Percentiles rank a stretch among this genome's conserved stretches.
Evolutionary conservation across 1,139 yeast species (phyloP).

Genomic region (Pichia sp.): DNA sequence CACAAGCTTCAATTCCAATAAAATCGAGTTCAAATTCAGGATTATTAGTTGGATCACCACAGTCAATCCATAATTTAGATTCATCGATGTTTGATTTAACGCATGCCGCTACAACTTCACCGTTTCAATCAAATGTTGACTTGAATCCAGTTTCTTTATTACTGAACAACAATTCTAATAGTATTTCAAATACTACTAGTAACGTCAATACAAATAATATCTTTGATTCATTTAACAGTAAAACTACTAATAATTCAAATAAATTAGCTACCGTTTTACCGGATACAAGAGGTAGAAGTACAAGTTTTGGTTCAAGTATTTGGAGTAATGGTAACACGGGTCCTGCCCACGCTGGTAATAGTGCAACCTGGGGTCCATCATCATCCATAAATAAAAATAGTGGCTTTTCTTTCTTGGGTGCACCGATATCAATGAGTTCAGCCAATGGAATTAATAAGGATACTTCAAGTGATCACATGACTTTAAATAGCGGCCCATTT

Average conservation of each 20-base stretch:
- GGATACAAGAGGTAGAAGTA: constrained; percentile 23
- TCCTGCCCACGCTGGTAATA: constrained; percentile 1
- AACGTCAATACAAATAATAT: not conserved
- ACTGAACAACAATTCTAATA: constrained; percentile 2
- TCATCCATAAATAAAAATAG: not conserved
- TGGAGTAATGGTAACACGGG: constrained; percentile 24
- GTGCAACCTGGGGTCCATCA: constrained; percentile 14
- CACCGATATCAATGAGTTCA: constrained; percentile 14
- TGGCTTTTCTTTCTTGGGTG: constrained; percentile 14
- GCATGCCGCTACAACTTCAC: constrained; percentile 17
- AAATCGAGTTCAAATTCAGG: not conserved
- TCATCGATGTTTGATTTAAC: constrained; percentile 2
- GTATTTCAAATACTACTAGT: not conserved
- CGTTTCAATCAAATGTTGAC: constrained; percentile 7
- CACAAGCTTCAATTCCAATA: not conserved
- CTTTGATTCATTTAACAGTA: constrained; percentile 3
- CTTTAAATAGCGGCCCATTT: not conserved
- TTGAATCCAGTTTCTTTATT: constrained; percentile 11
- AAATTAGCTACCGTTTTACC: not conserved
- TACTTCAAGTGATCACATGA: not conserved
- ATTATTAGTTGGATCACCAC: constrained; percentile 16
- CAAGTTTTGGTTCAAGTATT: constrained; percentile 30
- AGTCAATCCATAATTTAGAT: constrained; percentile 9
- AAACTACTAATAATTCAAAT: not conserved
- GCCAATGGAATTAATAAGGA: not conserved